Evolutionary conservation across 768 basidiomycete genomes (phyloP), one percentile per base, ranked within the genome.

Genomic region (Trametes cubensis): DNA sequence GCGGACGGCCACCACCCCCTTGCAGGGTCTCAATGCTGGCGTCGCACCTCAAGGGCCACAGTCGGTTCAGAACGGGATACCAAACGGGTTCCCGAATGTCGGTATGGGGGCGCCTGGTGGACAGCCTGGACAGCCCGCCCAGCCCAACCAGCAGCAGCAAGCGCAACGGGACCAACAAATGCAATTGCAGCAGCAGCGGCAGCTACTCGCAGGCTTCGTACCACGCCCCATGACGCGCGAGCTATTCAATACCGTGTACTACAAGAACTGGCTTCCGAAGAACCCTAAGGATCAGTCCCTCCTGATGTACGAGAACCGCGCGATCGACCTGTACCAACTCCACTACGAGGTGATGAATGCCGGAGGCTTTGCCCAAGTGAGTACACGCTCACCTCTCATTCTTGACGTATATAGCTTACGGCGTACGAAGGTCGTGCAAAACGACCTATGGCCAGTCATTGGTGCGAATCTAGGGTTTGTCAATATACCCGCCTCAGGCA

Each of bases 401-500:
- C 17, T 21, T n/a, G 40, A 40, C 54, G 11, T 28, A 11, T 21
- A 21, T 20, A 20, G 26, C 60, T 47, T n/a, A 23, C 20, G 30
- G 6, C 34, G n/a, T 30, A 20, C 34, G 20, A 47, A 60, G 67
- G 60, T 57, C 28, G 8, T 40, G 6, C 58, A 60, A 51, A 53
- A 81, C 49, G 87, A 89, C 38, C 63, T 78, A 60, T 91, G 89
- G 90, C 68, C 81, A 17, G 75, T 87, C 47, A 83, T 92, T 58
- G 90, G 83, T 18, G 89, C 81, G n/a, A 81, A 80, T 23, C 77
- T 92, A 73, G 86, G 84, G 18, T 84, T 86, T 67, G 79, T 86
- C 3, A 80, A 85, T 55, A 88, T 90, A 65, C 85, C 85, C 2
- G 86, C 80, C 4, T 82, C 75, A 13, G 85, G 83, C 0, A 72